Conservation (phyloP, 2,329 filamentous ascomycete species). For the Fusarium mexicanum region DNA sequence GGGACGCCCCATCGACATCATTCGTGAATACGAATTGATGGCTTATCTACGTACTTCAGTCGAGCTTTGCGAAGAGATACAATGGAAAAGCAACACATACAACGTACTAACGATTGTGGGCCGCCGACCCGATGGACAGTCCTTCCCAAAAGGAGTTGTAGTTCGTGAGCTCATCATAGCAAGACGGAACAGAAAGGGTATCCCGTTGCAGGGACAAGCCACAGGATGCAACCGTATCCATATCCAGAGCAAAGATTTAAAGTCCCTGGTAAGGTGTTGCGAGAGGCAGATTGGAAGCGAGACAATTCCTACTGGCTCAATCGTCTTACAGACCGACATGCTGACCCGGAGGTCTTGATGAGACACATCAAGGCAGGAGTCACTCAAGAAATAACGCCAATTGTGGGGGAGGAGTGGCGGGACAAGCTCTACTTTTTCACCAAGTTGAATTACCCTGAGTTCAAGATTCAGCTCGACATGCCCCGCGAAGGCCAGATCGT, state of each 20-base stretch:
- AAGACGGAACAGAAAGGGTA: not conserved
- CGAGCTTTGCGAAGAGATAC: accelerated
- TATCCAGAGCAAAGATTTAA: too few relatives aligned
- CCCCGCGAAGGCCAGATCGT: not conserved
- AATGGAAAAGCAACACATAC: too few relatives aligned
- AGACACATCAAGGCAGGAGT: not conserved
- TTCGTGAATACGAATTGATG: not conserved
- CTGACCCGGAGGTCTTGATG: not conserved
- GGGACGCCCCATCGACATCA: not conserved
- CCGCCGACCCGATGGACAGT: not conserved
- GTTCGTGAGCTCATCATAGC: not conserved
- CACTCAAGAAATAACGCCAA: not conserved
- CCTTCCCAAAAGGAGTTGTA: not conserved
- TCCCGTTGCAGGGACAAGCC: accelerated
- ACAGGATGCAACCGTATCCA: accelerated
- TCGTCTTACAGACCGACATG: not conserved
- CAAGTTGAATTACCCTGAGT: not conserved
- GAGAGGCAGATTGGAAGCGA: not conserved
- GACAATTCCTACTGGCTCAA: not conserved
- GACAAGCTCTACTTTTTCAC: not conserved
- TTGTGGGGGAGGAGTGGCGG: not conserved
- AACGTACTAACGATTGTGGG: not conserved
- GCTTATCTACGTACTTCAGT: not conserved
- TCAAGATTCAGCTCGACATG: not conserved
- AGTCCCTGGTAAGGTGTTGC: not conserved